Percentiles rank a stretch among this genome's conserved stretches.
phyloP scores from a whole-genome alignment of 495 filamentous ascomycete species.

The Cairneyella variabilis region DNA sequence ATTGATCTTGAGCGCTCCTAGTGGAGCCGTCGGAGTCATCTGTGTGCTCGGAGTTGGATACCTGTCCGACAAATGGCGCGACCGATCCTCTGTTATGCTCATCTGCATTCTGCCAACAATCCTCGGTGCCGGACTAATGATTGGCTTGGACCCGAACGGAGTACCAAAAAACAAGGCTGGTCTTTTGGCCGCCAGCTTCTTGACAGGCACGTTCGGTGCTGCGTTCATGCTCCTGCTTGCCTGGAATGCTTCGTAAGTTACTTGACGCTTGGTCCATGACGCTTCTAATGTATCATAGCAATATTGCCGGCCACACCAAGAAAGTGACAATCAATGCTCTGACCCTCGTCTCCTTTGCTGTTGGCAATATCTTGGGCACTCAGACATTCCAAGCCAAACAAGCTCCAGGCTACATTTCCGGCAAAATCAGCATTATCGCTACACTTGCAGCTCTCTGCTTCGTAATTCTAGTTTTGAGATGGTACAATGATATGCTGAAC shows the following conservation, averaged over 20 bases:
- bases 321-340: slow-evolving; percentile 20
- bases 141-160: slow-evolving; percentile 51
- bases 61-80: slow-evolving; percentile 53
- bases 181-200: slow-evolving; percentile 12
- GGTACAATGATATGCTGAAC: slow-evolving; percentile 59
- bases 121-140: slow-evolving; percentile 61
- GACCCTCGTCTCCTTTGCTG: slow-evolving; percentile 12
- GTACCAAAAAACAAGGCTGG: slow-evolving; percentile 34
- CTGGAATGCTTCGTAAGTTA: slow-evolving; percentile 19
- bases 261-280: not conserved
- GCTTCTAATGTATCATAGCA: slow-evolving; percentile 7
- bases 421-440: slow-evolving; percentile 64
- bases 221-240: slow-evolving; percentile 17
- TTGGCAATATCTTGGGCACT: slow-evolving; percentile 21
- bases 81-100: slow-evolving; percentile 47
- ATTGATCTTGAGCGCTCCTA: slow-evolving; percentile 60
- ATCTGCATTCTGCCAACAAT: slow-evolving; percentile 39
- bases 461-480: slow-evolving; percentile 56
- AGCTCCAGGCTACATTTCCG: slow-evolving; percentile 59
- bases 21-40: slow-evolving; percentile 61
- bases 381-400: slow-evolving; percentile 21
- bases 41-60: slow-evolving; percentile 55
- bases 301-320: slow-evolving; percentile 20
- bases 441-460: slow-evolving; percentile 53
- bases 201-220: slow-evolving; percentile 17